Evolutionary conservation across 106 monocot species (phyloP), one percentile per base, ranked within the genome.

Genomic region (Gastrodia elata): DNA sequence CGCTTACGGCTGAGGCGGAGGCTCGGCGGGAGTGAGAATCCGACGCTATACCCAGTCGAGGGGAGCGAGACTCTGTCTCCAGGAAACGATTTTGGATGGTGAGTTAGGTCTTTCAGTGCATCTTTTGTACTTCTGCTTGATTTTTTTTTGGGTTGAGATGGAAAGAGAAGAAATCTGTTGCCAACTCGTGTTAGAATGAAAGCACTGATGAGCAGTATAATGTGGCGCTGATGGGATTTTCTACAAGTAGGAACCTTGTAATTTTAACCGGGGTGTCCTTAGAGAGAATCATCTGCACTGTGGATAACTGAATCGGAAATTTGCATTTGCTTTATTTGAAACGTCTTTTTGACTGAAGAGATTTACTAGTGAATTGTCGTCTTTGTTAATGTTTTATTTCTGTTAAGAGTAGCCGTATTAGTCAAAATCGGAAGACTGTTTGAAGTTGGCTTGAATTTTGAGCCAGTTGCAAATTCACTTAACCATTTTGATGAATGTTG

Each of bases 61-160:
- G 96, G 92, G 24, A 84, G 92, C 68, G 85, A 83, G 22, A 74
- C 83, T 1, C 49, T 83, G 27, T 74, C 80, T 1, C 81, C 80
- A 5, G 96, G 92, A 30, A 92, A 97, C 65, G 90, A 97, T 61
- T 92, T 92, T 39, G 96, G 96, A n/a, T 97, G 96, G 96, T 91
- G 55, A 73, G 86, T 57, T 65, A 7, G 11, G 2, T 6, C 16
- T 43, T n/a, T 69, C 33, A 15, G 9, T 0, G 20, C 38, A 59
- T 38, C 28, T 57, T 74, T 73, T 27, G 1, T 59, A 9, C 18
- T 71, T 36, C 38, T 5, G 41, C 33, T 74, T 18, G 37, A 35
- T 28, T 36, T 38, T 64, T 64, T 37, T 16, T 1, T 22, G 35
- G 2, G 67, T 67, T 37, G 37, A n/a, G 36, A 67, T 20, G n/a